Conservation (phyloP, 192 early-diverging fungal species). For the Glomus cerebriforme region DNA sequence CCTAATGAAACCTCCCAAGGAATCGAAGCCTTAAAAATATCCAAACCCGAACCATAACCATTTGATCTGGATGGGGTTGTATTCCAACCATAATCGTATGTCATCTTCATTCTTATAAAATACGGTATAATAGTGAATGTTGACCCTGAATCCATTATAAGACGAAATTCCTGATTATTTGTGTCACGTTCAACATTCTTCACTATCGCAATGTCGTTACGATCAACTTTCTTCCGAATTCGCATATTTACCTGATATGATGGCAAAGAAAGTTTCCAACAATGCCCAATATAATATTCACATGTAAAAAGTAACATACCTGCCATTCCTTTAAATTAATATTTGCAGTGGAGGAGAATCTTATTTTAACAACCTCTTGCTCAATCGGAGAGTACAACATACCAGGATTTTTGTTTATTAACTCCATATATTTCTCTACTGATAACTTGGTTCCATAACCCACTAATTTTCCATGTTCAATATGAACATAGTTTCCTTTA, state of each 20-base stretch:
- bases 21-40: background rate
- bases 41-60: background rate
- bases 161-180: too few species aligned
- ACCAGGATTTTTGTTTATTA: background rate
- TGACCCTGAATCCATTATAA: background rate
- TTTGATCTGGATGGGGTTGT: too few species aligned
- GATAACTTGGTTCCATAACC: background rate
- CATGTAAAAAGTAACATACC: slow-evolving; percentile 5
- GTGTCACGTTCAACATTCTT: background rate
- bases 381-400: background rate
- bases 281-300: background rate
- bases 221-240: background rate
- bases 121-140: background rate
- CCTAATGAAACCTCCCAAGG: background rate
- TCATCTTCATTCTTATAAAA: background rate
- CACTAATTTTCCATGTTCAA: background rate
- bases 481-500: background rate
- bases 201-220: background rate
- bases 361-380: background rate
- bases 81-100: slow-evolving; percentile 1
- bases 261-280: background rate
- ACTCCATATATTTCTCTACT: background rate
- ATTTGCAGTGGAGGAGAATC: background rate
- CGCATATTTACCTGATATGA: slow-evolving; percentile 18
- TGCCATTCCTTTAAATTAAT: background rate